Conservation (phyloP, 805 yeast genomes). For the Candida tammaniensis region DNA sequence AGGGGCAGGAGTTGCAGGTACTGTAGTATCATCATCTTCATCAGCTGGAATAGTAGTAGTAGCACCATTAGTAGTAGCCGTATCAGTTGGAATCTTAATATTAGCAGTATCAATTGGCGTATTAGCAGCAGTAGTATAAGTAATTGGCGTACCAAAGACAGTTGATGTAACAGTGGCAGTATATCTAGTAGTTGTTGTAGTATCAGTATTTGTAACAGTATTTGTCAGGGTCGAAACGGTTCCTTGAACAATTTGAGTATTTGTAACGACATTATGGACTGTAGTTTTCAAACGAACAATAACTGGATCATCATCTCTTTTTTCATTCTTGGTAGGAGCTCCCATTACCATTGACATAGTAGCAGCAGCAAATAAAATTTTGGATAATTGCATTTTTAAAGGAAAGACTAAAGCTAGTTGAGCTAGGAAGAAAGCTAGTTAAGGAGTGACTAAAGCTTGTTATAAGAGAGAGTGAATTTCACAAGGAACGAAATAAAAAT, state of each 20-base stretch:
- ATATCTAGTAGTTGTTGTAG: constrained; percentile 37
- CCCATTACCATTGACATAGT: constrained; percentile 19
- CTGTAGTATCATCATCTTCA: constrained; percentile 11
- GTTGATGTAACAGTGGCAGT: constrained; percentile 44
- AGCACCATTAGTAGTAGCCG: constrained; percentile 6
- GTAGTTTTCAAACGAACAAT: constrained; percentile 34
- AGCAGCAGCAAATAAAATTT: constrained; percentile 17
- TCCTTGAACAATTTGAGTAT: constrained; percentile 30
- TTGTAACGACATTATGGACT: constrained; percentile 33
- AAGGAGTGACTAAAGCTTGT: constrained; percentile 15
- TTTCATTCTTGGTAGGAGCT: constrained; percentile 15
- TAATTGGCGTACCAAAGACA: constrained; percentile 35
- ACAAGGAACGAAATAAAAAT: too few relatives aligned
- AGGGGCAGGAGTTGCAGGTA: constrained; percentile 12
- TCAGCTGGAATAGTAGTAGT: constrained; percentile 10
- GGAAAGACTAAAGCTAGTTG: constrained; percentile 18
- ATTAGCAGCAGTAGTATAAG: constrained; percentile 34
- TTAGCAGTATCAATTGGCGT: constrained; percentile 25
- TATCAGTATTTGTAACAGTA: constrained; percentile 26
- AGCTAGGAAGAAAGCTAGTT: constrained; percentile 14
- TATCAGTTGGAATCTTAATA: constrained; percentile 10
- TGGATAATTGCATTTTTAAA: constrained; percentile 26
- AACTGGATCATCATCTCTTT: constrained; percentile 25
- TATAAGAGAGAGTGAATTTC: too few relatives aligned
- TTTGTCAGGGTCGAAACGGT: constrained; percentile 27